Base-by-base conservation (phyloP, 495 filamentous ascomycete species). In the Xylaria intraflava region DNA sequence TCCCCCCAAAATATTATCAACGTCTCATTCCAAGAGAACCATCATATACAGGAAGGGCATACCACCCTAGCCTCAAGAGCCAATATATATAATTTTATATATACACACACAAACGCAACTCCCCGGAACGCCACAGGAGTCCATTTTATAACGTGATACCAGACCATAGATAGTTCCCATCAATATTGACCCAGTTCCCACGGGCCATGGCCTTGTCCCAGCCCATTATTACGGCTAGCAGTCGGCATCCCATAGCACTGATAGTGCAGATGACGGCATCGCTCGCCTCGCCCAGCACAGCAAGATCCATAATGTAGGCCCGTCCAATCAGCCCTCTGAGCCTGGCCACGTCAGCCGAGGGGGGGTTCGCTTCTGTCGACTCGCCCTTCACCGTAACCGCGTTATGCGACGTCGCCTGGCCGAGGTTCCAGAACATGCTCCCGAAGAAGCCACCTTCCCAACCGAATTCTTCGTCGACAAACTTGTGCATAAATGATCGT, bases 381-480 rank as follows among this genome's bases (percentile, higher is more conserved):
- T 22, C 16, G 24, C 62, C 59, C 17, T 31, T 55, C 31, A 16
- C 43, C 10, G 50, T 51, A 31, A 62, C 63, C 36, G 54, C 64
- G 29, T 67, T 69, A 55, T 56, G 65, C 48, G 59, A 41, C 47
- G 58, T 60, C 14, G 69, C 57, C 19, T 65, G 63, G 23, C 84
- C 85, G 1, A 88, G 67, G 39, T 77, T 77, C 78, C 81, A 86
- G 64, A 89, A 88, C 67, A 88, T 80, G 55, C 76, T 73, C 20
- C 73, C 70, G 65, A 82, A 88, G 69, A 89, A 89, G 7, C 85
- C 85, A 29, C 85, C 85, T 60, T 88, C 85, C 85, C 85, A 88
- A 23, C 85, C 85, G 26, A 83, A 75, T 20, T 77, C 74, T 65
- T 86, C 82, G 46, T 86, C 83, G 33, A 83, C 72, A 65, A 81